Base-by-base conservation (phyloP, 2,329 filamentous ascomycete species). In the Alternaria sp. region DNA sequence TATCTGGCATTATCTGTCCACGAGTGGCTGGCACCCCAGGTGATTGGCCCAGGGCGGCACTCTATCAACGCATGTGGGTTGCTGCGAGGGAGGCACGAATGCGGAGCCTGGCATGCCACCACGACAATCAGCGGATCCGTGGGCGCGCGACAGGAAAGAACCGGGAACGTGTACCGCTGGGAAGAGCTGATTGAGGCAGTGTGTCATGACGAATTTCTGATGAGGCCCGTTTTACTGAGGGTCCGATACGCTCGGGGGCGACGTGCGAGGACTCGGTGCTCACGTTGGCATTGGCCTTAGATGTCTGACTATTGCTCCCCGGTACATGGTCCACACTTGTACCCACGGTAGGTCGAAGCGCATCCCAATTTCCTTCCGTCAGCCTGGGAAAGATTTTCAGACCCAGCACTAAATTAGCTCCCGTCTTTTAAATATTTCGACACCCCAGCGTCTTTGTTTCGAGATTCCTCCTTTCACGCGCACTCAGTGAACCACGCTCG, bases 321-420 rank as follows among this genome's bases (percentile, higher is more conserved):
- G 55, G 55, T 49, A 51, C 61, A 56, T 60, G 61, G 51, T 51
- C 61, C 61, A 54, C 61, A 43, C 52, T 55, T 25, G 55, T 69
- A 67, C 67, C 71, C 71, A 72, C 68, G 62, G 45, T 68, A 67
- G 61, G 57, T 67, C 69, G 66, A 69, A 67, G 61, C 57, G 58
- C 58, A 61, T 59, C 62, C 56, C 65, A 64, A 69, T 75, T 71
- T 70, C 65, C 62, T 69, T 69, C 66, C 68, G 67, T 66, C 56
- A 60, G 66, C 65, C 68, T 69, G 65, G 65, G 62, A 72, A 72
- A 71, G 66, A 64, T 71, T 74, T 74, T 70, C 66, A 68, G 65
- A 64, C 61, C 65, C 62, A 69, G 59, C 61, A 70, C 73, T 74
- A 75, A 66, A 73, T 74, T 77, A 77, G 75, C 69, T 77, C 73